Evolutionary conservation across 768 basidiomycete species (phyloP).

Genomic region (Kwoniella mangroviensis): DNA sequence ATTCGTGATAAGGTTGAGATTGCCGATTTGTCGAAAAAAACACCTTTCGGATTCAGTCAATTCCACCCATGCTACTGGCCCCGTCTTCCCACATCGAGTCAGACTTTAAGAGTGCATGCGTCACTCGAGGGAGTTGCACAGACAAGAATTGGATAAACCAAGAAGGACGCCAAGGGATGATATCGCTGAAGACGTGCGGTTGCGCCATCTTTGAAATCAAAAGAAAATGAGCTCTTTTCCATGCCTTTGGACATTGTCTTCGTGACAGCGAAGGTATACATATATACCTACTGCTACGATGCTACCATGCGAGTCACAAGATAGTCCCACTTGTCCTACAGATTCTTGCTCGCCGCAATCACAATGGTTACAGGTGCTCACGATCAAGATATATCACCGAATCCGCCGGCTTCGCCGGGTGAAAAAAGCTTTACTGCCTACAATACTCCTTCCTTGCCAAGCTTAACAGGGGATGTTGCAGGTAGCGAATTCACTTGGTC

Average conservation of each 20-base stretch:
- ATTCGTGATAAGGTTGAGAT: neutral
- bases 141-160: too few species aligned
- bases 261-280: too few species aligned
- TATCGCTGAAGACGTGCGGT: neutral
- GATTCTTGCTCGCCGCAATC: neutral
- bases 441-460: neutral
- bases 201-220: neutral
- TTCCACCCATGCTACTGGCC: neutral
- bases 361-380: neutral
- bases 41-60: neutral
- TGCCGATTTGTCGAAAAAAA: neutral
- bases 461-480: neutral
- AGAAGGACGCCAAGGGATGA: too few species aligned
- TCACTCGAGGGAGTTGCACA: too few species aligned
- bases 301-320: too few species aligned
- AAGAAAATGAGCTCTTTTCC: too few species aligned
- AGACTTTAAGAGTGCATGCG: too few species aligned
- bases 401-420: neutral
- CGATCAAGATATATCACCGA: neutral
- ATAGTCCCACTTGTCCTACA: neutral
- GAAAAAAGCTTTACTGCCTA: neutral
- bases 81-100: too few species aligned
- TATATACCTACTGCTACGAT: too few species aligned
- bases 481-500: constrained; percentile 10
- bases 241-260: too few species aligned